These are phyloP conservation scores for Lipomyces spencermartinsiae DNA, from an alignment of 805 yeast genomes.

Conservation along the genomic window DNA sequence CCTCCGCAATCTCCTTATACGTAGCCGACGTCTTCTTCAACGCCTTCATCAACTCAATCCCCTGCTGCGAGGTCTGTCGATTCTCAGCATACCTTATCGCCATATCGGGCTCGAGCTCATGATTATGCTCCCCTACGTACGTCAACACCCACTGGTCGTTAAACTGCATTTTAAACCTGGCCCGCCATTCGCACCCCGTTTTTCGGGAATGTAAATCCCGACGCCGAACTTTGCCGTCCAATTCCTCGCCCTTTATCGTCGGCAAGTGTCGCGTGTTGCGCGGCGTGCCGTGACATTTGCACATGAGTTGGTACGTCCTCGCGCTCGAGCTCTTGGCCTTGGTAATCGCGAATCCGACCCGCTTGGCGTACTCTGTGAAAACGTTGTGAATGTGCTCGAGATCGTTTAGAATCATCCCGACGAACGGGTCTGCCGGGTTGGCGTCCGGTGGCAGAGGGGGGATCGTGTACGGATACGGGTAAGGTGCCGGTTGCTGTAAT, in stretches of 20 bases:
- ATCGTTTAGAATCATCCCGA: slow-evolving; percentile 14
- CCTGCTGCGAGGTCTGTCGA: slow-evolving; percentile 17
- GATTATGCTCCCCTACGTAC: slow-evolving; percentile 8
- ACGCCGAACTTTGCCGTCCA: slow-evolving; percentile 15
- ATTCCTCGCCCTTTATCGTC: slow-evolving; percentile 11
- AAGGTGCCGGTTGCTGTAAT: not conserved
- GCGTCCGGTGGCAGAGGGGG: slow-evolving; percentile 11
- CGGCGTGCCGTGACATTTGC: slow-evolving; percentile 21
- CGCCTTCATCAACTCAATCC: slow-evolving; percentile 13
- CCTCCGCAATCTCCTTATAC: slow-evolving; percentile 16
- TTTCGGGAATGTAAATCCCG: slow-evolving; percentile 11
- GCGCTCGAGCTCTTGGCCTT: slow-evolving; percentile 2
- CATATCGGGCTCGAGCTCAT: slow-evolving; percentile 4
- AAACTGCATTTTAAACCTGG: slow-evolving; percentile 14
- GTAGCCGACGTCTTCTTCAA: slow-evolving; percentile 21
- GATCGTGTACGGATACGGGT: not conserved
- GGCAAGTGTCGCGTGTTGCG: slow-evolving; percentile 15
- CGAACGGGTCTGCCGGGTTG: slow-evolving; percentile 8
- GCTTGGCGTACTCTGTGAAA: slow-evolving; percentile 12
- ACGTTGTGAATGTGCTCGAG: slow-evolving; percentile 2
- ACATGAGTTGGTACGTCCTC: slow-evolving; percentile 13
- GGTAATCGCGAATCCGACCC: slow-evolving; percentile 9
- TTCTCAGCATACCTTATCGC: slow-evolving; percentile 13
- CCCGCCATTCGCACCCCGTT: slow-evolving; percentile 14
- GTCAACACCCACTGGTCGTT: slow-evolving; percentile 16